Conservation (phyloP, 1,284 basidiomycete species). For the Sporisorium scitamineum region DNA sequence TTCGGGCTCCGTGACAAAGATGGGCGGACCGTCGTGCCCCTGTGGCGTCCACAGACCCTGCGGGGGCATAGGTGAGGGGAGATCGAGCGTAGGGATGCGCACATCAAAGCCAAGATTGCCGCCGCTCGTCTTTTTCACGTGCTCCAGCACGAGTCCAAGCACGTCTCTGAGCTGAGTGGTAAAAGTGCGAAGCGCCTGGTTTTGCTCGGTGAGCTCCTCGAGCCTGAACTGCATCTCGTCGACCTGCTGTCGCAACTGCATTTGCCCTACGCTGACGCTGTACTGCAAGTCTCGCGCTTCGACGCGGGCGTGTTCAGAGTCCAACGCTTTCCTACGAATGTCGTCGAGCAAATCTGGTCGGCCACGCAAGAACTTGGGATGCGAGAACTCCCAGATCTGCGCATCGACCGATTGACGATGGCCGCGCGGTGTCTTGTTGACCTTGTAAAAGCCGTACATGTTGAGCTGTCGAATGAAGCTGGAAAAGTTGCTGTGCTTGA, state of each 20-base stretch:
- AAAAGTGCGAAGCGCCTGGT: slow-evolving; percentile 53
- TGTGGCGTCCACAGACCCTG: slow-evolving; percentile 51
- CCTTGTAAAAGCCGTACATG: slow-evolving; percentile 74
- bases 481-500: slow-evolving; percentile 77
- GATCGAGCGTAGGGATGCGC: slow-evolving; percentile 46
- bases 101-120: slow-evolving; percentile 56
- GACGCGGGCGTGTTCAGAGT: slow-evolving; percentile 59
- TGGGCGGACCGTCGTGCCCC: slow-evolving; percentile 57
- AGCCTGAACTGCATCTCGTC: slow-evolving; percentile 61
- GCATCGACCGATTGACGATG: slow-evolving; percentile 79
- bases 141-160: slow-evolving; percentile 51
- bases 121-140: slow-evolving; percentile 55
- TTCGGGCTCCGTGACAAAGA: slow-evolving; percentile 61
- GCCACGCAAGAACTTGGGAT: slow-evolving; percentile 84
- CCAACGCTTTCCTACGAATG: slow-evolving; percentile 82
- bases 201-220: slow-evolving; percentile 58
- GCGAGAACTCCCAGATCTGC: slow-evolving; percentile 89
- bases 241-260: slow-evolving; percentile 60
- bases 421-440: slow-evolving; percentile 80
- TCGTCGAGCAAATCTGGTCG: slow-evolving; percentile 84
- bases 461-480: slow-evolving; percentile 89
- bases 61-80: slow-evolving; percentile 52
- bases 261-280: slow-evolving; percentile 59
- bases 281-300: slow-evolving; percentile 61
- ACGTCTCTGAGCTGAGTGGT: slow-evolving; percentile 49